phyloP scores from a whole-genome alignment of 371 early-diverging fungal species.

The Mucor saturninus region DNA sequence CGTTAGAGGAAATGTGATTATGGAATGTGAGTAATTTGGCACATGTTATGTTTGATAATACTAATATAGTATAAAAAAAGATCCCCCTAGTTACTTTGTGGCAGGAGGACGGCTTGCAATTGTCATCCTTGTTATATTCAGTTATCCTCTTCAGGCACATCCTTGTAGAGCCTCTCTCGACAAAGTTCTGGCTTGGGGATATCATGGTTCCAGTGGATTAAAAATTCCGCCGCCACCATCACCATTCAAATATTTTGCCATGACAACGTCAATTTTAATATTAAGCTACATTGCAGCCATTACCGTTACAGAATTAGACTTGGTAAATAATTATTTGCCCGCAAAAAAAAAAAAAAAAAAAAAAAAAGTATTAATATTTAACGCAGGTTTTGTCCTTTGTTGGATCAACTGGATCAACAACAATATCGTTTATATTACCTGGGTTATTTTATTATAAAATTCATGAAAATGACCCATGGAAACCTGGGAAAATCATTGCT shows the following conservation, averaged over 20 bases:
- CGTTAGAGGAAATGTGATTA: conserved; percentile 90
- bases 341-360: neutral
- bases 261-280: conserved; percentile 76
- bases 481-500: conserved; percentile 53
- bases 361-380: neutral
- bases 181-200: conserved; percentile 61
- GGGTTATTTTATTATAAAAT: conserved; percentile 93
- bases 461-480: conserved; percentile 67
- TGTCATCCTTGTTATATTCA: conserved; percentile 90
- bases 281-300: conserved; percentile 78
- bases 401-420: conserved; percentile 98
- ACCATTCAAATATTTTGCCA: conserved; percentile 61
- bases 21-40: conserved; percentile 67
- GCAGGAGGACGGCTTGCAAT: conserved; percentile 90
- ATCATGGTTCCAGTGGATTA: conserved; percentile 28
- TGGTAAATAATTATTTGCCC: conserved; percentile 46
- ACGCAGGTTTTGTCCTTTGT: conserved; percentile 85
- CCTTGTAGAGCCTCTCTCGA: conserved; percentile 94
- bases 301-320: conserved; percentile 74
- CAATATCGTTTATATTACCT: conserved; percentile 98
- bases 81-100: conserved; percentile 73
- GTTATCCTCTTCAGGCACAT: conserved; percentile 97
- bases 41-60: neutral
- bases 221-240: conserved; percentile 45
- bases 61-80: conserved; percentile 28